These are phyloP conservation scores for Grosmannia clavigera DNA, from an alignment of 2,329 filamentous ascomycete species.

Conservation along the genomic window DNA sequence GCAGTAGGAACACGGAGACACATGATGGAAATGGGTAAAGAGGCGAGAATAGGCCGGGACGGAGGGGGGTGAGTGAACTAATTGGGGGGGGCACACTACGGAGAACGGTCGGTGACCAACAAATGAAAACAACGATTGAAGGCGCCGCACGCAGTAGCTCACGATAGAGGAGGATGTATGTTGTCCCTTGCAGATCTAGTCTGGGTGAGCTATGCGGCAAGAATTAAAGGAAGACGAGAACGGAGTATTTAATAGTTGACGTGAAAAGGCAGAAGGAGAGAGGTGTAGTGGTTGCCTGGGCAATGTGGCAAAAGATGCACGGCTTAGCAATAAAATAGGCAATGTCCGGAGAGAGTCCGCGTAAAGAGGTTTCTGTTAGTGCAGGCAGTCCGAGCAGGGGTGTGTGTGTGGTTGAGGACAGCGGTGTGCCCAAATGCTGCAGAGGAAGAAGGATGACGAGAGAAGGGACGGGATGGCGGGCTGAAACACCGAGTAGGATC, in stretches of 20 bases:
- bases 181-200: background rate
- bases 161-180: background rate
- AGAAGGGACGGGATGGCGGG: background rate
- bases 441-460: background rate
- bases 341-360: constrained; percentile 10
- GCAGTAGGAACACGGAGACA: background rate
- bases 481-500: background rate
- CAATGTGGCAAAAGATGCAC: background rate
- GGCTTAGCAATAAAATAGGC: background rate
- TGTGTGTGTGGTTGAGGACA: background rate
- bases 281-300: constrained; percentile 7
- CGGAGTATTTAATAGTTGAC: background rate
- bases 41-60: background rate
- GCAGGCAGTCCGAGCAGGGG: background rate
- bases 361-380: constrained; percentile 18
- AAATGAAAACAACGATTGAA: background rate
- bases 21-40: background rate
- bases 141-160: background rate
- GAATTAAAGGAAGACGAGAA: background rate
- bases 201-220: background rate
- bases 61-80: background rate
- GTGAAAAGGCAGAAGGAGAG: background rate
- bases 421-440: background rate
- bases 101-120: background rate
- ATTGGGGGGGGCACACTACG: background rate